Conservation (phyloP, 148 eudicot genomes). For the Simmondsia chinensis region DNA sequence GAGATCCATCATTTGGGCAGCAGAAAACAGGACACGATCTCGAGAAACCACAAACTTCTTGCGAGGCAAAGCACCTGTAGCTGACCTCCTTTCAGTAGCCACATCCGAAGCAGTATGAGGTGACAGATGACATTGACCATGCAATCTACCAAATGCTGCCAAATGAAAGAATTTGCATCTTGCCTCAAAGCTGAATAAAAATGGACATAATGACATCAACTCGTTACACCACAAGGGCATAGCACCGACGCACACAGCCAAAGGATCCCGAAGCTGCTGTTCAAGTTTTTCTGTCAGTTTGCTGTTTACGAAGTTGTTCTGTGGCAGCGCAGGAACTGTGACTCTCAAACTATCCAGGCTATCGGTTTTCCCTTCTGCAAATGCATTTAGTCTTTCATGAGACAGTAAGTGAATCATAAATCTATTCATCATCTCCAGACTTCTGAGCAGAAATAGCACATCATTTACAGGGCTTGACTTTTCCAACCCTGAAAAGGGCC, state of each 20-base stretch:
- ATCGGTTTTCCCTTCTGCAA: slow-evolving; percentile 49
- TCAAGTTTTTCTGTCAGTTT: slow-evolving; percentile 83
- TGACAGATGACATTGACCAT: slow-evolving; percentile 23
- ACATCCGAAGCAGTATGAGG: slow-evolving; percentile 31
- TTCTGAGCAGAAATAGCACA: slow-evolving; percentile 52
- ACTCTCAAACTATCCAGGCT: slow-evolving; percentile 45
- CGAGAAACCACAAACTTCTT: slow-evolving; percentile 66
- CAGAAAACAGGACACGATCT: slow-evolving; percentile 60
- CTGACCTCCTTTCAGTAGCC: slow-evolving; percentile 38
- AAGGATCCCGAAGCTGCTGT: slow-evolving; percentile 83
- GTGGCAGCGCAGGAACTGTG: slow-evolving; percentile 28
- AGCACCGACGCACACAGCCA: slow-evolving; percentile 59
- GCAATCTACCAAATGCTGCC: slow-evolving; percentile 58
- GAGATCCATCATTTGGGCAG: slow-evolving; percentile 72
- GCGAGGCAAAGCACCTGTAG: slow-evolving; percentile 35
- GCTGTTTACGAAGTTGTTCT: slow-evolving; percentile 61
- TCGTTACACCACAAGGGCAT: slow-evolving; percentile 87
- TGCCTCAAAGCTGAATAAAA: slow-evolving; percentile 72
- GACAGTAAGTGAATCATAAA: slow-evolving; percentile 50
- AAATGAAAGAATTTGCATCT: slow-evolving; percentile 76
- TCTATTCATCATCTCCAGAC: slow-evolving; percentile 71
- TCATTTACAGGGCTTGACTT: slow-evolving; percentile 47
- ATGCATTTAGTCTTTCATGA: slow-evolving; percentile 40
- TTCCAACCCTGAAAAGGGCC: slow-evolving; percentile 34
- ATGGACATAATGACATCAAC: slow-evolving; percentile 63